These are phyloP conservation scores for Cladosporium sp. DNA, from an alignment of 2,329 filamentous ascomycete species.

Conservation along the genomic window DNA sequence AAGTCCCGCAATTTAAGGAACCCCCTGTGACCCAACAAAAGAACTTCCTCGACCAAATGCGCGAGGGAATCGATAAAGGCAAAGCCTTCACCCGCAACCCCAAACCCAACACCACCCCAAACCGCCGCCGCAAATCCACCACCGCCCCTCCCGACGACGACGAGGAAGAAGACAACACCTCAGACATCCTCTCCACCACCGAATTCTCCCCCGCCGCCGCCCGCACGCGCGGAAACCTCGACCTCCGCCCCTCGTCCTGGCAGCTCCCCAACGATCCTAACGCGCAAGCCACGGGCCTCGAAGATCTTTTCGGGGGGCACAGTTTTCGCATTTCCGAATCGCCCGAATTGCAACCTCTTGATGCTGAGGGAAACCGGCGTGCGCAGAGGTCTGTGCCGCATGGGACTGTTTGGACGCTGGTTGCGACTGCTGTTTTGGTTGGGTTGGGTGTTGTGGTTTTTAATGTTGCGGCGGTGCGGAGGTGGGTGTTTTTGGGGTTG, in stretches of 20 bases:
- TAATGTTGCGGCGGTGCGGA: constrained; percentile 2
- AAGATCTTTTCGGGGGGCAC: constrained; percentile 22
- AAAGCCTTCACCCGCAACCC: constrained; percentile 14
- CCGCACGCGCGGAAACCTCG: constrained; percentile 19
- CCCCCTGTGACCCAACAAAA: constrained; percentile 42
- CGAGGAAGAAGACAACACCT: constrained; percentile 9
- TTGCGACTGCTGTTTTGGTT: constrained; percentile 1
- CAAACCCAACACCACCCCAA: not conserved
- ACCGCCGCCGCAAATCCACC: not conserved
- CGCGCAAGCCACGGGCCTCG: constrained; percentile 19
- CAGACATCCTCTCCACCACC: constrained; percentile 19
- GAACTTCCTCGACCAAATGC: constrained; percentile 47
- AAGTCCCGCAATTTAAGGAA: constrained; percentile 47
- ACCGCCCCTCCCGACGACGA: not conserved
- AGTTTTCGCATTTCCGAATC: constrained; percentile 20
- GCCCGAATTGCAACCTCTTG: not conserved
- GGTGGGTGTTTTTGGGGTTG: constrained; percentile 9
- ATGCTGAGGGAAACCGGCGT: not conserved
- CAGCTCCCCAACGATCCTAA: constrained; percentile 13
- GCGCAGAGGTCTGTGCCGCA: not conserved
- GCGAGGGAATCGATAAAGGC: constrained; percentile 21
- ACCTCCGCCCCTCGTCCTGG: constrained; percentile 19
- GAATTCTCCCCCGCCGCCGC: constrained; percentile 20
- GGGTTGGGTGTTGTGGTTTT: not conserved
- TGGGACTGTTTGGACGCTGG: constrained; percentile 1